These are phyloP conservation scores for Pichia sp. DNA, from an alignment of 1,139 yeast species.

Conservation along the genomic window DNA sequence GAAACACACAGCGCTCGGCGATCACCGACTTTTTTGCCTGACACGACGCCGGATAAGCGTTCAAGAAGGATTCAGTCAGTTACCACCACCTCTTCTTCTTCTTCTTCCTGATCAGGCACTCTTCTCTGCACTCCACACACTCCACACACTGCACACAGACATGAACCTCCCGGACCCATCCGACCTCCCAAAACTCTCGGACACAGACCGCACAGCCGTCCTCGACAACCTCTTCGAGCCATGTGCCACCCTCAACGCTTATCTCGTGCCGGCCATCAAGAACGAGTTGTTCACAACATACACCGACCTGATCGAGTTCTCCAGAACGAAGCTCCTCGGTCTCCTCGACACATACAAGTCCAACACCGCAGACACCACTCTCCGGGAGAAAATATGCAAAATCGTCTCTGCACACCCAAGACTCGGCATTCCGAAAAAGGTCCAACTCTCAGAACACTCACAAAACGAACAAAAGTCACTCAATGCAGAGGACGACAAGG, in stretches of 20 bases:
- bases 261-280: conserved; percentile 40
- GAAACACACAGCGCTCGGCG: too few relatives aligned
- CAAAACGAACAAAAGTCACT: conserved; percentile 69
- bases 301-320: conserved; percentile 47
- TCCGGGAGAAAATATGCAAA: conserved; percentile 27
- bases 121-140: too few relatives aligned
- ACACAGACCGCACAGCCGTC: conserved; percentile 33
- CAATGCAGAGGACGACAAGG: conserved; percentile 32
- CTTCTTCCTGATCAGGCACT: neutral
- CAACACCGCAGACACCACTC: neutral
- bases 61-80: too few relatives aligned
- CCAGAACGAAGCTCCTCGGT: conserved; percentile 20
- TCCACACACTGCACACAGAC: neutral
- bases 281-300: conserved; percentile 34
- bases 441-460: conserved; percentile 60
- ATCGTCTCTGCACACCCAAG: conserved; percentile 91
- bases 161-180: conserved; percentile 22
- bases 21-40: neutral
- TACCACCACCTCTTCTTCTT: neutral
- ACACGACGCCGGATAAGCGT: too few relatives aligned
- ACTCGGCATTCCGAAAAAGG: conserved; percentile 57
- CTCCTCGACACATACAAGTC: conserved; percentile 35
- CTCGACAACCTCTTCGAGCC: conserved; percentile 67
- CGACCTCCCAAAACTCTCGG: conserved; percentile 21
- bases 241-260: conserved; percentile 50